Conservation (phyloP, 176 grass and related monocot species). For the Oryza officinalis region DNA sequence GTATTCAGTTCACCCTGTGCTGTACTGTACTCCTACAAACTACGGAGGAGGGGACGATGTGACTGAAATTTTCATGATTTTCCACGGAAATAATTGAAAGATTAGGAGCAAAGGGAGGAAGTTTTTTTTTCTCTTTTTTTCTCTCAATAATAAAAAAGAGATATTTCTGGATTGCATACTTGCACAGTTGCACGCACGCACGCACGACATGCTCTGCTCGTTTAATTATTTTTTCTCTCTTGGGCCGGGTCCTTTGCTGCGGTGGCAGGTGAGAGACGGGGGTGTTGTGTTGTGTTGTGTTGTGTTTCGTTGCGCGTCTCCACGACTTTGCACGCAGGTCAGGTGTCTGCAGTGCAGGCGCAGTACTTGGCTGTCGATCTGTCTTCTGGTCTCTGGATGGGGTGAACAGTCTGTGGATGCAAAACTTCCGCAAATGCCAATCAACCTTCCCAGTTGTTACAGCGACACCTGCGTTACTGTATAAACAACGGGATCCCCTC, state of each 20-base stretch:
- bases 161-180: not conserved
- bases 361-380: constrained; percentile 3
- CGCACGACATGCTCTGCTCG: constrained; percentile 42
- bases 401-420: not conserved
- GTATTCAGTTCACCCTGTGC: not conserved
- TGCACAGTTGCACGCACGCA: constrained; percentile 38
- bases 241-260: not conserved
- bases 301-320: not conserved
- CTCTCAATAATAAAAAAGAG: not conserved
- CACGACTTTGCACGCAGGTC: constrained; percentile 20
- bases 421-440: not conserved
- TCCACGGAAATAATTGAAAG: not conserved
- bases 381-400: not conserved
- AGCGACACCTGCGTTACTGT: not conserved
- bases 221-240: not conserved
- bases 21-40: not conserved
- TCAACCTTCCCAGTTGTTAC: not conserved
- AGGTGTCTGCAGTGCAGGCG: constrained; percentile 16
- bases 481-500: too few species aligned
- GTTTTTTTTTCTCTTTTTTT: not conserved
- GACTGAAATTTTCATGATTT: not conserved
- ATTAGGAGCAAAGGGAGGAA: not conserved
- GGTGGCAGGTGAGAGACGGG: not conserved
- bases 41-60: not conserved
- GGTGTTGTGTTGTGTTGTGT: too few species aligned